A percentile compares a stretch with the other conserved stretches of the same genome.
Conservation (phyloP, 2,329 filamentous ascomycete species). For the Dactylellina sp. region DNA sequence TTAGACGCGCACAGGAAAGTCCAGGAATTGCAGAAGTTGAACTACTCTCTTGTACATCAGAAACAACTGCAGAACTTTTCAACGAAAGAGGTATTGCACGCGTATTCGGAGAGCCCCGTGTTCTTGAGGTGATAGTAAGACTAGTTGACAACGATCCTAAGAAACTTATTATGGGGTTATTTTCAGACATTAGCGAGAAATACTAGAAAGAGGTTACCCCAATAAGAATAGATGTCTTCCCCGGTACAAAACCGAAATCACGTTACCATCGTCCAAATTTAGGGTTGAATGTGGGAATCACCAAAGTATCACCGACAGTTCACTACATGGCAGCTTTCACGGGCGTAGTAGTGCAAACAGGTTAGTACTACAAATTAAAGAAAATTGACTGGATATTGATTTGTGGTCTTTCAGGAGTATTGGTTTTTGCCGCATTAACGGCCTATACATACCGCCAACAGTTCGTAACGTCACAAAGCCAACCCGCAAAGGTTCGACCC, state of each 20-base stretch:
- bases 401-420: constrained; percentile 13
- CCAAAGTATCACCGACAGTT: not conserved
- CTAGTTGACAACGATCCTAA: not conserved
- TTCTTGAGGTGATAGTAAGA: constrained; percentile 5
- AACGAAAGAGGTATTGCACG: constrained; percentile 24
- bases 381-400: not conserved
- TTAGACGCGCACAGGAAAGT: constrained; percentile 26
- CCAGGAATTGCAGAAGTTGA: constrained; percentile 10
- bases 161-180: not conserved
- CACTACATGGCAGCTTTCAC: constrained; percentile 22
- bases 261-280: constrained; percentile 37
- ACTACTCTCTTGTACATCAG: constrained; percentile 18
- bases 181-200: not conserved
- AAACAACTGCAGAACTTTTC: constrained; percentile 22
- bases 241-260: not conserved
- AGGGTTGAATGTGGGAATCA: constrained; percentile 54
- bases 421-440: constrained; percentile 46
- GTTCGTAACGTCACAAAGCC: constrained; percentile 8
- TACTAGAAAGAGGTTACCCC: constrained; percentile 3
- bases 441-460: not conserved
- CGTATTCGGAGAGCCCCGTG: constrained; percentile 18
- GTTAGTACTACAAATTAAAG: constrained; percentile 8
- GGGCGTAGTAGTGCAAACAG: constrained; percentile 45
- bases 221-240: no score
- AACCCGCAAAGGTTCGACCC: not conserved